Evolutionary conservation across 1,284 basidiomycete species (phyloP).

Genomic region (Sutorius eximius): DNA sequence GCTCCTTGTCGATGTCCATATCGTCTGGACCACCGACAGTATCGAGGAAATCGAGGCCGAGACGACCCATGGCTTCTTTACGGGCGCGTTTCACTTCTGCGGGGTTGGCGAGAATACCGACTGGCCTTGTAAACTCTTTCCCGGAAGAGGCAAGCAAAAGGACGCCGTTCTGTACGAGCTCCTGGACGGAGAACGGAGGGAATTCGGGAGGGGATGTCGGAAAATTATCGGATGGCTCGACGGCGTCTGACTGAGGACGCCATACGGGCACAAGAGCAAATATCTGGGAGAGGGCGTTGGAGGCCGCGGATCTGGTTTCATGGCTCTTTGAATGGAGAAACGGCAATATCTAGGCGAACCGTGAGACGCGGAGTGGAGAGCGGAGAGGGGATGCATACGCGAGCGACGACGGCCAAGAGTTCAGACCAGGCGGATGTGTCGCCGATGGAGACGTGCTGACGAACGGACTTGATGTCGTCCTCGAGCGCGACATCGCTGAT

Average conservation of each 20-base stretch:
- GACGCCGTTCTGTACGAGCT: slow-evolving; percentile 73
- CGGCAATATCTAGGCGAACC: slow-evolving; percentile 70
- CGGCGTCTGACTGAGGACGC: slow-evolving; percentile 50
- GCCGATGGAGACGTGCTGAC: slow-evolving; percentile 55
- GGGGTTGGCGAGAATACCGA: slow-evolving; percentile 65
- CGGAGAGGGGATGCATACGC: slow-evolving; percentile 46
- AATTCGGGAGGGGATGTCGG: slow-evolving; percentile 52
- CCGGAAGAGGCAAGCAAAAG: slow-evolving; percentile 85
- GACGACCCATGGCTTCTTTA: slow-evolving; percentile 77
- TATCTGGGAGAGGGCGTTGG: slow-evolving; percentile 83
- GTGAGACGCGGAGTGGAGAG: neutral
- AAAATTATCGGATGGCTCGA: slow-evolving; percentile 25
- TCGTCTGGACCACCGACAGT: slow-evolving; percentile 64
- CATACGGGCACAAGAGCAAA: slow-evolving; percentile 83
- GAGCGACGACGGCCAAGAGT: slow-evolving; percentile 78
- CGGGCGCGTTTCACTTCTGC: slow-evolving; percentile 78
- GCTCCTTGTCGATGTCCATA: slow-evolving; percentile 80
- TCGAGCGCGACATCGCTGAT: slow-evolving; percentile 77
- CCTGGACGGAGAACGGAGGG: slow-evolving; percentile 70
- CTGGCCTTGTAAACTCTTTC: slow-evolving; percentile 77
- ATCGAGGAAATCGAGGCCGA: slow-evolving; percentile 82
- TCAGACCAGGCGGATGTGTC: slow-evolving; percentile 79
- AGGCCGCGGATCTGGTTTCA: slow-evolving; percentile 85
- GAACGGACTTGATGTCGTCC: slow-evolving; percentile 72
- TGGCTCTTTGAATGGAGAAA: slow-evolving; percentile 85